Base-by-base conservation (phyloP, 2,329 filamentous ascomycete species). In the Fusarium sacchari region DNA sequence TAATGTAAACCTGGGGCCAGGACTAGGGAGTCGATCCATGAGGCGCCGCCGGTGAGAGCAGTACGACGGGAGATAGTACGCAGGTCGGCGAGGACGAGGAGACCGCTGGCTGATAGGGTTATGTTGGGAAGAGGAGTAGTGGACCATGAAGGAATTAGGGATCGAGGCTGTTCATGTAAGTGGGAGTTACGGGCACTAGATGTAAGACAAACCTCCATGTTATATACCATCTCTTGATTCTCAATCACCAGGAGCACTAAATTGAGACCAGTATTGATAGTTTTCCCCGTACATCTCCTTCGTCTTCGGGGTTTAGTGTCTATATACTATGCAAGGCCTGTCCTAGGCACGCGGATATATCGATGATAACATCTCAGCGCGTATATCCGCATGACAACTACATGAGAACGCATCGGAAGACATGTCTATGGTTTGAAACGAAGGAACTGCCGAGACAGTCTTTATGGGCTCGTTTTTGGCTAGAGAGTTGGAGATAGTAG, bases 1-100 rank as follows among this genome's bases (percentile, higher is more conserved):
- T 87, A 87, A 79, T 92, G 90, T 57, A 91, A 77, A 0, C 90
- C 90, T 0, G 90, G 90, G 5, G 87, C 88, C 6, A 92, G 83
- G 18, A 91, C 82, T 17, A 92, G 82, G 13, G 82, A 82, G 77
- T 91, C 90, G 2, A 89, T 81, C 82, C 87, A 88, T 5, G 85
- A 86, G 3, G 88, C 87, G 6, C 87, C 88, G 32, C 89, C 89
- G 5, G 84, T 86, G 49, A 91, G 83, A 22, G 84, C 86, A 6
- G 89, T 91, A 12, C 89, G 85, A 52, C 87, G 82, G 11, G 88
- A 86, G 32, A 90, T 83, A 5, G 87, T 89, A 40, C 84, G 83
- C 43, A 91, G 84, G 67, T 91, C 88, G 7, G 89, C 89, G 22
- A 92, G 85, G 13, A 87, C 88, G 28, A 91, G 80, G 14, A 91